Evolutionary conservation across 202 grass and related monocot genomes (phyloP).

Genomic region (Saccharum hybrid): DNA sequence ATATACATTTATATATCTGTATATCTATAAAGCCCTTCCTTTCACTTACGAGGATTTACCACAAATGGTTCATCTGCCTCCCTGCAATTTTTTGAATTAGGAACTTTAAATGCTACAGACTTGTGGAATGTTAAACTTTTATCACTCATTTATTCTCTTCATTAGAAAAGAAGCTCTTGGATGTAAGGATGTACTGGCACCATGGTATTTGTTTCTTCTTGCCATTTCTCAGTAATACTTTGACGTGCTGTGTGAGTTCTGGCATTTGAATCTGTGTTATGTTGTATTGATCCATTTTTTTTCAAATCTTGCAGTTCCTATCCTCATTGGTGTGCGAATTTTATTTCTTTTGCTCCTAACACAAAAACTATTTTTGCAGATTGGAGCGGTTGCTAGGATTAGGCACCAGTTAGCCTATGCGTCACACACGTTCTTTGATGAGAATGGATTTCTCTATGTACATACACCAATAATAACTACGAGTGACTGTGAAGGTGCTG

Average conservation of each 20-base stretch:
- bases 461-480: slow-evolving; percentile 96
- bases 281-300: not conserved
- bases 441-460: slow-evolving; percentile 79
- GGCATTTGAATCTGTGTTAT: not conserved
- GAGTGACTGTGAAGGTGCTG: slow-evolving; percentile 91
- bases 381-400: slow-evolving; percentile 77
- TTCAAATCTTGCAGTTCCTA: not conserved
- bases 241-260: not conserved
- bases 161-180: too few relatives aligned
- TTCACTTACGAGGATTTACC: not conserved
- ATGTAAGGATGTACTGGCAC: not conserved
- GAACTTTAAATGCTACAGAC: too few relatives aligned
- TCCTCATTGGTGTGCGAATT: not conserved
- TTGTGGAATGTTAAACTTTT: too few relatives aligned
- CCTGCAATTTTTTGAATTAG: not conserved
- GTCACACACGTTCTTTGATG: slow-evolving; percentile 75
- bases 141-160: too few relatives aligned
- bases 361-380: slow-evolving; percentile 57
- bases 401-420: slow-evolving; percentile 82
- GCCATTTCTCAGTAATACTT: not conserved
- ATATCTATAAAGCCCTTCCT: not conserved
- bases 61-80: not conserved
- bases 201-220: not conserved
- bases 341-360: not conserved
- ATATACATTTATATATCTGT: not conserved